Evolutionary conservation across 306 rosid genomes (phyloP), one percentile per base, ranked within the genome.

Genomic region (Oxytropis ochrocephala): DNA sequence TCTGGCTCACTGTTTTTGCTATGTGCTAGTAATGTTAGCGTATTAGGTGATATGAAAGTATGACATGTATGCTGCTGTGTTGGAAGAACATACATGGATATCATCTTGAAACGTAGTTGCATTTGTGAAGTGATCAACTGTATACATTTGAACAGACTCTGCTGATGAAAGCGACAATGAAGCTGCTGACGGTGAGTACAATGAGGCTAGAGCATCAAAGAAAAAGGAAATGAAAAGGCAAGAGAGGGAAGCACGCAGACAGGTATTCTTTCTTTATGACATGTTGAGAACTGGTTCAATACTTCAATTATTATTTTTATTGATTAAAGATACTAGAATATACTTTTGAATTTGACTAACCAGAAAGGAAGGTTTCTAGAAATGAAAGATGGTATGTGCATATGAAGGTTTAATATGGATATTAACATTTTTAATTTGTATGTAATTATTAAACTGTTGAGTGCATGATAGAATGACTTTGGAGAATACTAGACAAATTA

Each of bases 181-280:
- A 81, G 72, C 48, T 67, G 82, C 35, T 61, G 92, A 32, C 6
- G 90, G 56, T 13, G 93, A 82, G 60, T 21, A 69, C 43, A 60
- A 82, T 72, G 97, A 84, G 74, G 92, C 83, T 55, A 81, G 59
- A 76, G 89, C 83, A 50, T 69, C 82, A 51, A 87, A 54, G 68
- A 93, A 93, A 68, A 91, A 83, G 82, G 99, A 89, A 78, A 84
- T 77, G 76, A 94, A 85, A 80, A 85, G 87, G 80, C 89, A 94
- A 77, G 99, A 91, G 80, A 87, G 96, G 70, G 99, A 91, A 75
- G 88, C 92, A 21, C 96, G 89, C 2, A 78, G 97, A 70, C 97
- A 91, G 87, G 99, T 85, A 69, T 68, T 13, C 39, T 51, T 71
- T 60, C 59, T 56, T 59, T 59, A 5, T 51, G 19, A 10, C 21